Percentiles rank a stretch among this genome's conserved stretches.
Conservation (phyloP, 306 rosid genomes). For the Glycine latifolia region DNA sequence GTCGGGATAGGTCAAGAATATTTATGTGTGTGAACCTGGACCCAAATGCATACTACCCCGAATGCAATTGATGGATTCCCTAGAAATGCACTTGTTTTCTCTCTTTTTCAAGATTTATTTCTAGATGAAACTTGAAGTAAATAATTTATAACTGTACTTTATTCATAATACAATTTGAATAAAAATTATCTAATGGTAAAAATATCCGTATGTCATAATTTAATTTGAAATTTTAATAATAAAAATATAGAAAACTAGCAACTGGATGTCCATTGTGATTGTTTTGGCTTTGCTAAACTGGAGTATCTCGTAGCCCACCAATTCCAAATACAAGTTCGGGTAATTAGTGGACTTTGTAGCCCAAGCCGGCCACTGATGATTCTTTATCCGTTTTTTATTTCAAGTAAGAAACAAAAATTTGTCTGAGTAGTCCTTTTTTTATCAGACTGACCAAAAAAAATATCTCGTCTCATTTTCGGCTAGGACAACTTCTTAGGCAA, state of each 20-base stretch:
- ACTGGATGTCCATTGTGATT: background rate
- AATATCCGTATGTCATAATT: background rate
- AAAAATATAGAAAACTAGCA: background rate
- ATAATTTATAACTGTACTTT: background rate
- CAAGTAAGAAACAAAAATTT: background rate
- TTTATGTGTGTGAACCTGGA: background rate
- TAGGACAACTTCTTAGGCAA: too few species aligned
- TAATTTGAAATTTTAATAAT: background rate
- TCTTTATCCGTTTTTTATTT: background rate
- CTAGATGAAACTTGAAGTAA: background rate
- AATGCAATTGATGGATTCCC: background rate
- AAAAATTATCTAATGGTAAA: background rate
- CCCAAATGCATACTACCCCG: background rate
- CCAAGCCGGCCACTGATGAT: background rate
- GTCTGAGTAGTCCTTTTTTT: background rate
- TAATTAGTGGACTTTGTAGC: too few species aligned
- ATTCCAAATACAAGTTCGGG: too few species aligned
- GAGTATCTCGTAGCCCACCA: background rate
- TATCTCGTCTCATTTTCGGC: too few species aligned
- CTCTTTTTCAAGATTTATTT: background rate
- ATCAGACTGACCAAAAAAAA: background rate
- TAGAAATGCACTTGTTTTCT: conserved; percentile 2
- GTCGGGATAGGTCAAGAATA: background rate
- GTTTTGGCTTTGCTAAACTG: background rate
- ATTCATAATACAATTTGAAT: background rate